phyloP scores from a whole-genome alignment of 129 eudicot species.

The Rutidosis leptorrhynchoides region DNA sequence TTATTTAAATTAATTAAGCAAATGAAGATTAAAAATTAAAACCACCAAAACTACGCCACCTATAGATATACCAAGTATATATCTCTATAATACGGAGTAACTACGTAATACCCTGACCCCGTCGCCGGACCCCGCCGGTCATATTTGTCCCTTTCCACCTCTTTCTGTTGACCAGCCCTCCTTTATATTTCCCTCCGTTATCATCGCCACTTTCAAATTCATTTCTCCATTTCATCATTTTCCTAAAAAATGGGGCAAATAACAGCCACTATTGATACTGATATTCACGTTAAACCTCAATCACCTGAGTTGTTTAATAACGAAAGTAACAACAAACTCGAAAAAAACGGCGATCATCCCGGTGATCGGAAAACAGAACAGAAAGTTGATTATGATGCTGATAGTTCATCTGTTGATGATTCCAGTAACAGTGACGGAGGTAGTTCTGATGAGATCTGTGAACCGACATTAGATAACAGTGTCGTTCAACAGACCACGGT shows the following conservation, averaged over 20 bases:
- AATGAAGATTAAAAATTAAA: no score
- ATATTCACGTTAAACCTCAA: background rate
- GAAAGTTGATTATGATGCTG: constrained; percentile 1
- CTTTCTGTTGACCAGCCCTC: constrained; percentile 27
- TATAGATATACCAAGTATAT: background rate
- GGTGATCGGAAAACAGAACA: constrained; percentile 11
- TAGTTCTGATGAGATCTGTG: constrained; percentile 8
- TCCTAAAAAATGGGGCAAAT: constrained; percentile 17
- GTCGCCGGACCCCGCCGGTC: constrained; percentile 44
- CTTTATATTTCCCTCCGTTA: constrained; percentile 18
- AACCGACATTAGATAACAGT: constrained; percentile 13
- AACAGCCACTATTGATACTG: constrained; percentile 14
- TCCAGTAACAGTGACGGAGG: constrained; percentile 7
- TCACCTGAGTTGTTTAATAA: constrained; percentile 18
- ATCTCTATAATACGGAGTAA: constrained; percentile 5
- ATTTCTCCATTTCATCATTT: background rate
- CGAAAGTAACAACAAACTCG: constrained; percentile 1
- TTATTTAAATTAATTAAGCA: no score
- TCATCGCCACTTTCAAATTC: constrained; percentile 12
- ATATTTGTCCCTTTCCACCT: constrained; percentile 35
- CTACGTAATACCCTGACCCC: constrained; percentile 5
- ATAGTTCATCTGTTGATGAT: constrained; percentile 21
- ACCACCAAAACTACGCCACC: background rate
- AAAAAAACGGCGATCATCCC: constrained; percentile 14
- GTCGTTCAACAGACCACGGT: constrained; percentile 21